Base-by-base conservation (phyloP, 495 filamentous ascomycete genomes). In the Oidiodendron maius region DNA sequence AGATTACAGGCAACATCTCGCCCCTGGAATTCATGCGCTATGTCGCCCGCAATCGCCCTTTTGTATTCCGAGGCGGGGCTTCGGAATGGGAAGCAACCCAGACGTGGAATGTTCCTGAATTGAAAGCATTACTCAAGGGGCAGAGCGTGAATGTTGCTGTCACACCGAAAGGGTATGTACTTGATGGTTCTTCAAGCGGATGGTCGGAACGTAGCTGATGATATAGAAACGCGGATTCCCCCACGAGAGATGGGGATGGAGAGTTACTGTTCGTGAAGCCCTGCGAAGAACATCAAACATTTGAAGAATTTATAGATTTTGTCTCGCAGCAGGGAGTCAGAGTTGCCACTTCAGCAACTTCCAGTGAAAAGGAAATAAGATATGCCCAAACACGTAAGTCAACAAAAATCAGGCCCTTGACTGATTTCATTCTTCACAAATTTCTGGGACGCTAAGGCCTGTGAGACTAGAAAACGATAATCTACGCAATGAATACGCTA, bases 11-110 rank as follows among this genome's bases (percentile, higher is more conserved):
- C 24, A 71, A 77, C 30, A 86, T 86, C 1, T 83, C 76, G 26
- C 71, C 86, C 0, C 70, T 89, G 6, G 81, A 87, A 57, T 89
- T 89, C 60, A 79, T 87, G 75, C 71, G 81, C 50, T 81, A 76
- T 62, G 83, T 86, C 13, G 68, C 77, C 24, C 67, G 58, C 15
- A 89, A 89, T 53, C 72, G 75, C 0, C 86, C 86, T 5, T 87
- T 89, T 46, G 74, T 89, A 1, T 71, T 88, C 28, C 70, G 79
- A 28, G 64, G 71, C 3, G 82, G 70, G 6, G 80, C 78, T 0
- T 43, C 44, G 8, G 51, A 69, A 46, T 91, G 84, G 85, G 51
- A 61, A 4, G 84, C 86, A 2, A 56, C 66, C 3, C 54, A 59
- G 46, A 74, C 63, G 17, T 91, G 86, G 86, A 74, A 73, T 45